These are phyloP conservation scores for Aulographum hederae DNA, from an alignment of 2,329 filamentous ascomycete species.

Conservation along the genomic window DNA sequence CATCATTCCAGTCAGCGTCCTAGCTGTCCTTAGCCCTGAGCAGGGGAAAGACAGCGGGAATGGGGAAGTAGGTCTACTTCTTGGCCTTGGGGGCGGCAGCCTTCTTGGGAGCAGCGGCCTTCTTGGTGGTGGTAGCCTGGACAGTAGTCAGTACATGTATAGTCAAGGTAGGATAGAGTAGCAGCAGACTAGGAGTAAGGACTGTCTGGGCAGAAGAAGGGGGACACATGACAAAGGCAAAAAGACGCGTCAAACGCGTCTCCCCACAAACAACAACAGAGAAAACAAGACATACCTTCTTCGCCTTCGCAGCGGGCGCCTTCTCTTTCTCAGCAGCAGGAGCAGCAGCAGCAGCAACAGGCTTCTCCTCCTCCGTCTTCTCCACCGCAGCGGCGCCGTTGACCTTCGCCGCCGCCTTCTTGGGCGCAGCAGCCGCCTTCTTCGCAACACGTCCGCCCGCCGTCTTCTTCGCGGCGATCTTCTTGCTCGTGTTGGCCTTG, in stretches of 20 bases:
- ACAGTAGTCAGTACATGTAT: background rate
- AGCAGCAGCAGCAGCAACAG: background rate
- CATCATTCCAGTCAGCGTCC: no score
- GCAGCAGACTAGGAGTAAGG: background rate
- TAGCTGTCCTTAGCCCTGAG: no score
- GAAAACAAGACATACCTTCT: slow-evolving; percentile 1
- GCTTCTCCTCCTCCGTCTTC: slow-evolving; percentile 1
- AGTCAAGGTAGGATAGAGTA: background rate
- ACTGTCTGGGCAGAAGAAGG: background rate
- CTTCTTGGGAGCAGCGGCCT: background rate
- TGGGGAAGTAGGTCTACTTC: no score
- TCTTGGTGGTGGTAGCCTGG: background rate
- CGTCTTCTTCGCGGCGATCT: background rate
- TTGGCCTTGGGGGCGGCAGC: no score
- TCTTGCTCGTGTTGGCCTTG: background rate
- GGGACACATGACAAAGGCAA: background rate
- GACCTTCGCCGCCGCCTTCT: slow-evolving; percentile 5
- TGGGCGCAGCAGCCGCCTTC: slow-evolving; percentile 3
- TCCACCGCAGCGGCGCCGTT: slow-evolving; percentile 5
- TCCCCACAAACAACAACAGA: background rate
- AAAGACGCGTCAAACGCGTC: background rate
- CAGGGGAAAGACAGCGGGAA: no score
- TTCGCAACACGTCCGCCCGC: background rate
- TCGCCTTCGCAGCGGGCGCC: background rate
- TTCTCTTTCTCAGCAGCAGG: background rate